Evolutionary conservation across 2,329 filamentous ascomycete genomes (phyloP).

Genomic region (Penicillium fuscoglaucum): DNA sequence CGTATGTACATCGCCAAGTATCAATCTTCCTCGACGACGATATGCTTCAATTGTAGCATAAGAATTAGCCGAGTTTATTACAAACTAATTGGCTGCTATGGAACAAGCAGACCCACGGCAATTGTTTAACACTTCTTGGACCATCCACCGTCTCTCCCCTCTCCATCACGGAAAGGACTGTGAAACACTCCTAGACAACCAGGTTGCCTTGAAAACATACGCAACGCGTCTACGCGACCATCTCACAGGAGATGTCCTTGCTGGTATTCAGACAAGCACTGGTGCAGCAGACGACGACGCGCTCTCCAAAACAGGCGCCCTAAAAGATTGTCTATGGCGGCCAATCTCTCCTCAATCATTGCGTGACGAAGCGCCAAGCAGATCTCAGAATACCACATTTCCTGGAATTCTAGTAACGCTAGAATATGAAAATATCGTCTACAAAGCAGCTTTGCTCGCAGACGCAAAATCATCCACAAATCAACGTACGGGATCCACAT

Average conservation of each 20-base stretch:
- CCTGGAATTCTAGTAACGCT: constrained; percentile 52
- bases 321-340: constrained; percentile 51
- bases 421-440: constrained; percentile 51
- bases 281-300: constrained; percentile 38
- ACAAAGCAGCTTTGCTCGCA: constrained; percentile 53
- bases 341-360: constrained; percentile 35
- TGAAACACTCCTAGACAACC: constrained; percentile 36
- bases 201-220: constrained; percentile 45
- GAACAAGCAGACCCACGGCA: constrained; percentile 35
- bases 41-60: not conserved
- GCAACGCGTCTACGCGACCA: constrained; percentile 51
- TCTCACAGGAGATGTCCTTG: constrained; percentile 51
- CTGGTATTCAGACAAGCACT: constrained; percentile 45
- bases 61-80: not conserved
- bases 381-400: constrained; percentile 21
- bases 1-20: constrained; percentile 12
- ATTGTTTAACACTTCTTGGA: constrained; percentile 56
- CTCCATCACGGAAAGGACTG: constrained; percentile 50
- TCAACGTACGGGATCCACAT: constrained; percentile 42
- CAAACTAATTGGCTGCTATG: constrained; percentile 21
- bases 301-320: constrained; percentile 48
- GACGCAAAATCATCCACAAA: constrained; percentile 28
- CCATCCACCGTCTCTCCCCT: constrained; percentile 55
- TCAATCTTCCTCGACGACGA: constrained; percentile 5
- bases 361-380: constrained; percentile 30